Evolutionary conservation across 345 rosid genomes (phyloP).

Genomic region (Angophora floribunda): DNA sequence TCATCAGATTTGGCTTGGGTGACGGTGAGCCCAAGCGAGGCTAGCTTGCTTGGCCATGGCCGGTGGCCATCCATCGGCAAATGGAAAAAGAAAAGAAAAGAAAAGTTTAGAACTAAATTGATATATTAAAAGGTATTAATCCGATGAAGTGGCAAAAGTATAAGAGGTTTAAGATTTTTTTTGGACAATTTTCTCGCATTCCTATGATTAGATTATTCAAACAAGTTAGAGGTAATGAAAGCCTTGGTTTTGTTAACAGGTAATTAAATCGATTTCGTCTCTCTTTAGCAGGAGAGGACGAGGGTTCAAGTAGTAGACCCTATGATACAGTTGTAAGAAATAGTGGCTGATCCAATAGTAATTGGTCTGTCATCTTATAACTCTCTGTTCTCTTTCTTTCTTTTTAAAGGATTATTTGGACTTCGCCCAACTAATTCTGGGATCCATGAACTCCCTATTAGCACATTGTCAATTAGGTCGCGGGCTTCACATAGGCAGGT

Average conservation of each 20-base stretch:
- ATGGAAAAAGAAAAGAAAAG: too few species aligned
- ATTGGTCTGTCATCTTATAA: not conserved
- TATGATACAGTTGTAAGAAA: not conserved
- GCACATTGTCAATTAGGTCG: not conserved
- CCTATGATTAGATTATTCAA: not conserved
- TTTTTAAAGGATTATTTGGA: not conserved
- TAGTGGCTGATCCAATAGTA: not conserved
- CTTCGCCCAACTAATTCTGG: not conserved
- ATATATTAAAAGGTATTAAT: too few species aligned
- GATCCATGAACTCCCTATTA: not conserved
- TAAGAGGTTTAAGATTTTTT: too few species aligned
- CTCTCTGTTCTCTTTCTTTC: not conserved
- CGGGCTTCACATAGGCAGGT: not conserved
- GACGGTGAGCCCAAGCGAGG: too few species aligned
- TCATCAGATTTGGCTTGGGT: too few species aligned
- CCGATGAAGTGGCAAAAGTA: too few species aligned
- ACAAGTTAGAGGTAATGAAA: not conserved
- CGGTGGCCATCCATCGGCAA: too few species aligned
- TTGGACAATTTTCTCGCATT: not conserved
- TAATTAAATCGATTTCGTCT: not conserved
- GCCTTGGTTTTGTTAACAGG: not conserved
- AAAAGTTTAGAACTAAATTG: too few species aligned
- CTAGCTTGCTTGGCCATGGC: too few species aligned
- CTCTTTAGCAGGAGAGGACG: not conserved
- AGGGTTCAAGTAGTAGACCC: not conserved